These are phyloP conservation scores for Ogataea allantospora DNA, from an alignment of 805 yeast genomes.

Conservation along the genomic window DNA sequence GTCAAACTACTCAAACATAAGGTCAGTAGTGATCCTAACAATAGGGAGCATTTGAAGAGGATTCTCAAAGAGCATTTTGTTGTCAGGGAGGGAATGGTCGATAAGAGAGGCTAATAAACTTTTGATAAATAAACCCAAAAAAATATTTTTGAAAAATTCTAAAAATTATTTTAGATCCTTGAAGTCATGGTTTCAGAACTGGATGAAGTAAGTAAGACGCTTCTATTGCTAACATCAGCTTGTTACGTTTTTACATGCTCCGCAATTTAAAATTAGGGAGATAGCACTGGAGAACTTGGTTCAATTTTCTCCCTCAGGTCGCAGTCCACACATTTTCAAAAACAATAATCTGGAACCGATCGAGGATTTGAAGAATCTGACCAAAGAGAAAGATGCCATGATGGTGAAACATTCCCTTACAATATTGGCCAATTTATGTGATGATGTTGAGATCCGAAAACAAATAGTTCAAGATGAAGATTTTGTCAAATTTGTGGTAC, in stretches of 20 bases:
- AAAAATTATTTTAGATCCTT: background rate
- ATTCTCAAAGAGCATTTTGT: conserved; percentile 30
- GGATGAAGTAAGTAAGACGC: conserved; percentile 41
- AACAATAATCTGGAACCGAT: conserved; percentile 70
- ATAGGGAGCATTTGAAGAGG: conserved; percentile 55
- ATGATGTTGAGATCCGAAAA: conserved; percentile 60
- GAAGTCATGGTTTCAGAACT: conserved; percentile 47
- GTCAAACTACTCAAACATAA: conserved; percentile 59
- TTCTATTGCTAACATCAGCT: conserved; percentile 35
- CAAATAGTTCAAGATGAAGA: conserved; percentile 62
- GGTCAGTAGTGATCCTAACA: conserved; percentile 61
- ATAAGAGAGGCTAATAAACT: conserved; percentile 16
- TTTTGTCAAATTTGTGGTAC: conserved; percentile 49
- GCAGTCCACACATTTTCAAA: conserved; percentile 56
- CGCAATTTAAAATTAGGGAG: conserved; percentile 74
- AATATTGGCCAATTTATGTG: conserved; percentile 80
- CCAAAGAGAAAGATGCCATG: conserved; percentile 51
- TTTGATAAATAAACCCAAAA: conserved; percentile 1
- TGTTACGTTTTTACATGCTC: conserved; percentile 78
- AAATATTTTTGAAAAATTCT: conserved; percentile 3
- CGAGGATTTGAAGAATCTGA: conserved; percentile 62
- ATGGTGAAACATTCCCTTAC: conserved; percentile 69
- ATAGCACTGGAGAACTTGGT: conserved; percentile 83
- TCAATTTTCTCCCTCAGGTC: conserved; percentile 72
- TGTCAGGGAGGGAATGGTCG: conserved; percentile 33